phyloP scores from a whole-genome alignment of 2,329 filamentous ascomycete species.

The Pseudopyrenochaeta lycopersici region DNA sequence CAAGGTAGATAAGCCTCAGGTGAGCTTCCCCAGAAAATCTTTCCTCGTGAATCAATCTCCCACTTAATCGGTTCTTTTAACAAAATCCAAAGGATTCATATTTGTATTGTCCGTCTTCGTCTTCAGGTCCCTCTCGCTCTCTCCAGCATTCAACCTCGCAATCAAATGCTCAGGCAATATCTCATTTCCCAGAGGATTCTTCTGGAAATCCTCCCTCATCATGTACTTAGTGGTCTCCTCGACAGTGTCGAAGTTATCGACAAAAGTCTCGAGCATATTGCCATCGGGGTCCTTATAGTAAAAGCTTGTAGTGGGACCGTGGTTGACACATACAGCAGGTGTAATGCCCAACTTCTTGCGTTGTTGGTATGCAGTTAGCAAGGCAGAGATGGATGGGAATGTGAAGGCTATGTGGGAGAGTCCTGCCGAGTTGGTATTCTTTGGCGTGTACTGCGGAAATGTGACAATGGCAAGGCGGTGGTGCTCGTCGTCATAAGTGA shows the following conservation, averaged over 20 bases:
- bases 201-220: constrained; percentile 8
- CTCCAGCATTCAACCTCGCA: not conserved
- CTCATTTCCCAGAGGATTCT: no score
- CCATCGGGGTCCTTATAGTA: constrained; percentile 61
- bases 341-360: constrained; percentile 48
- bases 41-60: no score
- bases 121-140: not conserved
- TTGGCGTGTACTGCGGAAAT: constrained; percentile 31
- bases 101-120: no score
- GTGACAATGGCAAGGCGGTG: constrained; percentile 57
- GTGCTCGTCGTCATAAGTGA: constrained; percentile 59
- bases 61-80: no score
- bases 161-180: not conserved
- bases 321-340: constrained; percentile 58
- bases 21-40: no score
- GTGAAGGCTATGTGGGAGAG: constrained; percentile 56
- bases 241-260: constrained; percentile 39
- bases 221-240: constrained; percentile 54
- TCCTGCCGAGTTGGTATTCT: constrained; percentile 36
- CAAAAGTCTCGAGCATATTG: constrained; percentile 58
- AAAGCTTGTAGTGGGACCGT: constrained; percentile 58
- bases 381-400: constrained; percentile 47
- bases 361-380: constrained; percentile 50
- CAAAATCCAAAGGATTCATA: no score
- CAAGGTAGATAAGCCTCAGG: no score